Evolutionary conservation across 345 rosid genomes (phyloP), one percentile per base, ranked within the genome.

Genomic region (Pugionium dolabratum): DNA sequence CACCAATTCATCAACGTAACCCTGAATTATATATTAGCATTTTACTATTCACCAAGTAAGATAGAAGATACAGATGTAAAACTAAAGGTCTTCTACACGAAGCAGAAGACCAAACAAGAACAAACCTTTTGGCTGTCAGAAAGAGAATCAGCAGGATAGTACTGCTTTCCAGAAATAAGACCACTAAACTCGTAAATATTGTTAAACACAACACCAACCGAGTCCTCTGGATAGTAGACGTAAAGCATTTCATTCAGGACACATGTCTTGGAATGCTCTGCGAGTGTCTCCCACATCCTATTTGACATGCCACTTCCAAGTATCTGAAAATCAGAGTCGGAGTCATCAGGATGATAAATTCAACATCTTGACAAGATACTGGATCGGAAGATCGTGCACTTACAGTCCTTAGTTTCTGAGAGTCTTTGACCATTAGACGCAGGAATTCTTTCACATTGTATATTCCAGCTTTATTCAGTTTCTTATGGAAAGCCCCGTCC

Each of bases 301-400:
- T 95, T 95, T 18, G 99, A 95, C 99, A 94, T 94, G 46, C 99
- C 97, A 62, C 96, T 91, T 69, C 99, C 99, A 75, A 94, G 96
- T 79, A 91, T 88, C 99, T 94, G 73, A 72, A 78, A 76, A 66
- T 46, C 18, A 73, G 25, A 55, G 41, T 32, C 46, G 32, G 11
- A 70, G 39, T 61, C 61, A 77, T 27, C 68, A 57, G 40, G n/a
- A 66, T 42, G 1, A 44, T 1, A 9, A 31, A 32, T 45, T n/a
- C 28, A 49, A 52, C 28, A 73, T 44, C 42, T 28, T 53, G 55
- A 4, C 10, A 68, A 18, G 36, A 45, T 47, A 48, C 18, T 54
- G 27, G 54, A 55, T 11, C 9, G 28, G 9, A 67, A 30, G 29
- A 35, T 30, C 10, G 9, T 55, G 76, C 48, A 36, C 96, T 79